Conservation (phyloP, 805 yeast species). For the Pichia membranifaciens region DNA sequence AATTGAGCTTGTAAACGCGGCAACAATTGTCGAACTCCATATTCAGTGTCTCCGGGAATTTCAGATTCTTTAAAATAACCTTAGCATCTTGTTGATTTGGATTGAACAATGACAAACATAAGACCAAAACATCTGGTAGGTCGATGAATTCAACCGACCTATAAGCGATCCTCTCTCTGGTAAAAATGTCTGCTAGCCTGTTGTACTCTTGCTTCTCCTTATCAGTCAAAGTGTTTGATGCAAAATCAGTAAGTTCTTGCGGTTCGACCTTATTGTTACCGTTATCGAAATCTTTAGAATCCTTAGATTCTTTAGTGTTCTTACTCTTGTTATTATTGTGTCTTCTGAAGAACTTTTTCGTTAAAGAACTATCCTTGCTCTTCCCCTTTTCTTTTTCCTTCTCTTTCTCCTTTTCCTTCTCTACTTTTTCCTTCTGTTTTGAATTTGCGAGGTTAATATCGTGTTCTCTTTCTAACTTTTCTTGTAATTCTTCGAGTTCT, state of each 20-base stretch:
- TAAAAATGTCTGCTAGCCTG: slow-evolving; percentile 16
- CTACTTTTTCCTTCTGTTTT: slow-evolving; percentile 27
- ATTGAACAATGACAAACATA: slow-evolving; percentile 31
- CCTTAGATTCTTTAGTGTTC: slow-evolving; percentile 1
- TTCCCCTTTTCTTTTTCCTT: slow-evolving; percentile 10
- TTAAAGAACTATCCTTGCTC: slow-evolving; percentile 6
- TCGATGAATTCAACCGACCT: slow-evolving; percentile 30
- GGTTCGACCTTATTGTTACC: slow-evolving; percentile 3
- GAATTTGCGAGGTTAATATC: slow-evolving; percentile 12
- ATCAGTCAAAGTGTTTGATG: slow-evolving; percentile 15
- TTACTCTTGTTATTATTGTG: neutral
- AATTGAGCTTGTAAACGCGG: slow-evolving; percentile 49
- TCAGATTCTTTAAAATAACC: slow-evolving; percentile 20
- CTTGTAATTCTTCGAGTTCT: slow-evolving; percentile 13
- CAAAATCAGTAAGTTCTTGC: slow-evolving; percentile 1
- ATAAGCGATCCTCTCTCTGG: slow-evolving; percentile 26
- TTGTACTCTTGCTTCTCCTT: slow-evolving; percentile 20
- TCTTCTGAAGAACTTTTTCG: slow-evolving; percentile 3
- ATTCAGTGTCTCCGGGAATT: slow-evolving; percentile 22
- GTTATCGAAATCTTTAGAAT: neutral
- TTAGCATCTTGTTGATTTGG: slow-evolving; percentile 24
- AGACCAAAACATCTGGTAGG: slow-evolving; percentile 29
- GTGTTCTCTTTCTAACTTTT: slow-evolving; percentile 8
- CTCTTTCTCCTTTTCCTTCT: slow-evolving; percentile 19
- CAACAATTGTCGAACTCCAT: slow-evolving; percentile 33